A percentile compares a stretch with the other conserved stretches of the same genome.
These are phyloP conservation scores for Suillus placidus DNA, from an alignment of 768 basidiomycete species.

Conservation along the genomic window DNA sequence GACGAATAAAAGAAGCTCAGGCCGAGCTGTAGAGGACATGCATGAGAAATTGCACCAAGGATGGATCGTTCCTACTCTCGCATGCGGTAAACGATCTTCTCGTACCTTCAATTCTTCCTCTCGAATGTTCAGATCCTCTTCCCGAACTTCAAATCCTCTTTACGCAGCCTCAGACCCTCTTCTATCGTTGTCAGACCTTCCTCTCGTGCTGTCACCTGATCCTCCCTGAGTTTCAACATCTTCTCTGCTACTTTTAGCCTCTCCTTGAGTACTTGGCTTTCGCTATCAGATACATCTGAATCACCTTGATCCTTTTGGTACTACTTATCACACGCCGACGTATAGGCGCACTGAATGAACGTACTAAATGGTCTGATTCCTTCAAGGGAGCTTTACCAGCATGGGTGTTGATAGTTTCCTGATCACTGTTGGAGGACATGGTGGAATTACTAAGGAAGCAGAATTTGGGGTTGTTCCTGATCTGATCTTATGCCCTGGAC, in stretches of 20 bases:
- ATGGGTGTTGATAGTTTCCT: neutral
- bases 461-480: slow-evolving; percentile 1
- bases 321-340: neutral
- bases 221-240: slow-evolving; percentile 1
- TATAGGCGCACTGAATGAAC: neutral
- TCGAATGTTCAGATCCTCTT: slow-evolving; percentile 6
- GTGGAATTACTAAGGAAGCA: neutral
- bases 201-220: slow-evolving; percentile 1
- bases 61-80: neutral
- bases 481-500: neutral
- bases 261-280: neutral
- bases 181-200: slow-evolving; percentile 3
- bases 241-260: slow-evolving; percentile 1
- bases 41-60: neutral
- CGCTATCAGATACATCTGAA: neutral
- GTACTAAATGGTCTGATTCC: neutral
- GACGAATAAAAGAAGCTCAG: neutral
- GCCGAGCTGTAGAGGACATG: too few species aligned
- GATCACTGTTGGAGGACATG: neutral
- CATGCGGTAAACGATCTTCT: neutral
- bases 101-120: slow-evolving; percentile 6
- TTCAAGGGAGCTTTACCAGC: neutral
- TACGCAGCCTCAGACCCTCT: slow-evolving; percentile 6
- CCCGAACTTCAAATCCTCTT: slow-evolving; percentile 4
- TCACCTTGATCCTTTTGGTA: slow-evolving; percentile 4